Conservation (phyloP, 495 filamentous ascomycete genomes). For the Penicillium lividum region DNA sequence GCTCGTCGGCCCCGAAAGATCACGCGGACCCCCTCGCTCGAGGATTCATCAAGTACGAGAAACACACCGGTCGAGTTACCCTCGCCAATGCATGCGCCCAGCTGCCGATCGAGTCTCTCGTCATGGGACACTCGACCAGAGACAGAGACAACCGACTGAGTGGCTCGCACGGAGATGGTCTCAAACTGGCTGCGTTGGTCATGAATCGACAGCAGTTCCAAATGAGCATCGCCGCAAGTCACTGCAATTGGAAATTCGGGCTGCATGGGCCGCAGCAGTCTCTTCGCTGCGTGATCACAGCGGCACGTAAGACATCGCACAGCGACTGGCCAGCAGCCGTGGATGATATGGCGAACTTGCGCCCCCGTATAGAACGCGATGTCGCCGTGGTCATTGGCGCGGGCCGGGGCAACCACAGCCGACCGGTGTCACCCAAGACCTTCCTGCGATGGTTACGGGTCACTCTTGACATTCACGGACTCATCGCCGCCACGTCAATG, state of each 20-base stretch:
- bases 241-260: conserved; percentile 23
- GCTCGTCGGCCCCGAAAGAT: neutral
- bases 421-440: neutral
- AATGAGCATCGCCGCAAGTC: conserved; percentile 19
- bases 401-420: neutral
- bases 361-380: neutral
- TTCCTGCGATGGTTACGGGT: neutral
- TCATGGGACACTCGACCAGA: conserved; percentile 6
- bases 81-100: conserved; percentile 13
- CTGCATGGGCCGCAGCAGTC: neutral
- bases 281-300: neutral
- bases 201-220: conserved; percentile 21
- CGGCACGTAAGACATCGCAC: neutral
- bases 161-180: conserved; percentile 29
- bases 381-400: neutral
- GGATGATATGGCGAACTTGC: neutral
- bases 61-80: conserved; percentile 11
- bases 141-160: conserved; percentile 12
- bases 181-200: conserved; percentile 29
- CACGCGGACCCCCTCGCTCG: neutral
- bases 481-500: neutral
- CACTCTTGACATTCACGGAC: neutral
- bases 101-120: conserved; percentile 11
- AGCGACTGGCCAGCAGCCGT: neutral
- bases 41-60: conserved; percentile 18